Evolutionary conservation across 2,329 filamentous ascomycete genomes (phyloP), one percentile per base, ranked within the genome.

Genomic region (Fusarium euwallaceae): DNA sequence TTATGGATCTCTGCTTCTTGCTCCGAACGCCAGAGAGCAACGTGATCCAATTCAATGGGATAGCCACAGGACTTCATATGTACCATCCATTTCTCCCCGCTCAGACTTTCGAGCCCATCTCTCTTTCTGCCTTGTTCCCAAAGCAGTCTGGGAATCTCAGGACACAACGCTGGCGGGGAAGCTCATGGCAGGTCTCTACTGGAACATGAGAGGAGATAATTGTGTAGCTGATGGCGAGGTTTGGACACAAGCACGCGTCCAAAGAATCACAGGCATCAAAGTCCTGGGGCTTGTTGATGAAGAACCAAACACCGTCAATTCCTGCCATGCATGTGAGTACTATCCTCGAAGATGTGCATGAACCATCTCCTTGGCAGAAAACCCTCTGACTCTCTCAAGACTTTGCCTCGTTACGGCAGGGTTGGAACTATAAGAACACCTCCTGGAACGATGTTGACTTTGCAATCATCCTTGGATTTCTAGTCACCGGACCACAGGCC

Each of bases 391-490:
- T 7, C 2, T 3, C 0, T 24, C 0, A 34, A 73, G 71, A 32
- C 34, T 73, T 71, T 11, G 43, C 73, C 2, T 17, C 34, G 0
- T 63, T 73, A 3, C 8, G 29, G 8, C 20, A 36, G 17, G 58
- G 17, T 4, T 73, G 71, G 71, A 6, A 61, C 14, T 67, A 73
- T 17, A 7, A 36, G 1, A 71, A 73, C 7, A 37, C 43, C 20
- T 73, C 41, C 59, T 73, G 71, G 71, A 73, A 41, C 1, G 34
- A 71, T 2, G 41, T 73, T 1, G 71, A 73, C 53, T 73, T 73
- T 27, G 66, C 71, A 1, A 71, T 71, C 0, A 59, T 58, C n/a
- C n/a, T 34, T 34, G 53, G 24, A 58, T 37, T 58, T 20, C 53
- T 58, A 4, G 6, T 2, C 12, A 20, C n/a, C 3, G 29, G 29